phyloP scores from a whole-genome alignment of 352 stramenopile genomes.

The Globisporangium barbulae region DNA sequence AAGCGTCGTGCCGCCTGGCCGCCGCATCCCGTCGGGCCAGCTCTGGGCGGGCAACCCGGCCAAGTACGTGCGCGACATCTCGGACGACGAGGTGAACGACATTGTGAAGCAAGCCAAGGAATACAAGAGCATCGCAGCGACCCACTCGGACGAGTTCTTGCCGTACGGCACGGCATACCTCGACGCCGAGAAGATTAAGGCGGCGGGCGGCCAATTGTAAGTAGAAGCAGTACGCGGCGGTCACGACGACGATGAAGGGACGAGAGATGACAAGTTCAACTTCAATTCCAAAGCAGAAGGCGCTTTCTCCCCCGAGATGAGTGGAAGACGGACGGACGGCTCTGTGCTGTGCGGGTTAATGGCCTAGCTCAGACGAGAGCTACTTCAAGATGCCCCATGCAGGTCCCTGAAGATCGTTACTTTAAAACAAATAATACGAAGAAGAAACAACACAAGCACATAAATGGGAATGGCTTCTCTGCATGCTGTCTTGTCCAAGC shows the following conservation, averaged over 20 bases:
- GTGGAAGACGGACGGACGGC: background rate
- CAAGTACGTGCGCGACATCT: conserved; percentile 92
- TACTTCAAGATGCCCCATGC: background rate
- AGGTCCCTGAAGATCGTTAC: conserved; percentile 15
- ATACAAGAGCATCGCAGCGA: conserved; percentile 81
- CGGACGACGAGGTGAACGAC: conserved; percentile 90
- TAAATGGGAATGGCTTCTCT: conserved; percentile 1
- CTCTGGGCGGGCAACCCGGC: conserved; percentile 96
- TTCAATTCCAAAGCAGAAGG: background rate
- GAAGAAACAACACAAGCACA: conserved; percentile 5
- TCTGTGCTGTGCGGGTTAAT: background rate
- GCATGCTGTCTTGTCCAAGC: conserved; percentile 1
- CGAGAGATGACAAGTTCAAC: conserved; percentile 17
- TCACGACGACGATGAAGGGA: background rate
- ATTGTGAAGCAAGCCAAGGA: conserved; percentile 84
- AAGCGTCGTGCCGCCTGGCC: conserved; percentile 89
- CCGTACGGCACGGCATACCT: conserved; percentile 88
- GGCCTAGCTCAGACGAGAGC: background rate
- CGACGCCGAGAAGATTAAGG: conserved; percentile 86
- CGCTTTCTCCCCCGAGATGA: conserved; percentile 1
- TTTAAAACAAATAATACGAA: conserved; percentile 20
- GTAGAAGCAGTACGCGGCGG: conserved; percentile 19
- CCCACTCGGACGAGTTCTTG: conserved; percentile 89
- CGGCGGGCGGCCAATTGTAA: conserved; percentile 74
- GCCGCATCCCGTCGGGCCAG: conserved; percentile 89